phyloP scores from a whole-genome alignment of 2,329 filamentous ascomycete species.

The Penicillium sp. region DNA sequence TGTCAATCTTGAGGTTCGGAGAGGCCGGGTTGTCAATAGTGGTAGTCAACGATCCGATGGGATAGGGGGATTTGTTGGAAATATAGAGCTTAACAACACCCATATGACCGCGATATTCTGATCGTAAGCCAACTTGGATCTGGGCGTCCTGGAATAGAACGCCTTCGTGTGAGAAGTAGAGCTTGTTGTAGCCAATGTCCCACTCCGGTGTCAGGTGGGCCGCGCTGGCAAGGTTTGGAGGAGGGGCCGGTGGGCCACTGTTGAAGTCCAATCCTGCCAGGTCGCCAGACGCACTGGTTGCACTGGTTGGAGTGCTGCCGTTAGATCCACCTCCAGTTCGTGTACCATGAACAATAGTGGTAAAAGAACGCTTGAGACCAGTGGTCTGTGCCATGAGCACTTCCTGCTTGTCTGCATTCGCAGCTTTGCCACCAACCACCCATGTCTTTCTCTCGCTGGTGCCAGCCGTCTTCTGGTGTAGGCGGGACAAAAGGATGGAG shows the following conservation, averaged over 20 bases:
- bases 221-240: slow-evolving; percentile 85
- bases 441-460: slow-evolving; percentile 95
- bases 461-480: slow-evolving; percentile 91
- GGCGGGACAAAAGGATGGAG: slow-evolving; percentile 83
- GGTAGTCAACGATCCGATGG: slow-evolving; percentile 90
- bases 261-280: slow-evolving; percentile 77
- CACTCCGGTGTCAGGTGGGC: slow-evolving; percentile 92
- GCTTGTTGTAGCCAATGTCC: slow-evolving; percentile 83
- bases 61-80: slow-evolving; percentile 83
- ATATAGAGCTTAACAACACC: slow-evolving; percentile 96
- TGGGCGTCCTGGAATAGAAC: slow-evolving; percentile 94
- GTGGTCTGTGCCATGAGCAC: slow-evolving; percentile 77
- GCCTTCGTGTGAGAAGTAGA: slow-evolving; percentile 79
- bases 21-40: slow-evolving; percentile 73
- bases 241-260: slow-evolving; percentile 60
- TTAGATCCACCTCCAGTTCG: slow-evolving; percentile 35
- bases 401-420: slow-evolving; percentile 78
- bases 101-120: slow-evolving; percentile 93
- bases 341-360: slow-evolving; percentile 50
- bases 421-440: slow-evolving; percentile 96
- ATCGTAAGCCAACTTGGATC: slow-evolving; percentile 86
- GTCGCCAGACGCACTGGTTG: slow-evolving; percentile 59
- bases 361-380: slow-evolving; percentile 85
- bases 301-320: slow-evolving; percentile 31
- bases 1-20: slow-evolving; percentile 75